These are phyloP conservation scores for Hibiscus tridactylites DNA, from an alignment of 345 rosid genomes.

Conservation along the genomic window DNA sequence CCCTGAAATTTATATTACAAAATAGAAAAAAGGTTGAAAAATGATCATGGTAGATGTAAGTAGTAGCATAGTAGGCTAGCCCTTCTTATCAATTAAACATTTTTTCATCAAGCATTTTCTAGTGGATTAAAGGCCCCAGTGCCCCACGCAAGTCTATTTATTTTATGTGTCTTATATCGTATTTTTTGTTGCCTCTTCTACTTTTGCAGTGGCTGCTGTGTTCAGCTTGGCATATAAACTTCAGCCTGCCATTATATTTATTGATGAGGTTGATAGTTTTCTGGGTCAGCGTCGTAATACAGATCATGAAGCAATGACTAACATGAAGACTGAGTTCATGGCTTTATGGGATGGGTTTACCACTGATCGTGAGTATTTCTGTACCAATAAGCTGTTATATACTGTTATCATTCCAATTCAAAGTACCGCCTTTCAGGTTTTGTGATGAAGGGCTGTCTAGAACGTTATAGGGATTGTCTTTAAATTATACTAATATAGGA, in stretches of 20 bases:
- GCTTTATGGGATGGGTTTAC: conserved; percentile 99
- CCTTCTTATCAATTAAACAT: not conserved
- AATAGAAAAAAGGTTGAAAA: not conserved
- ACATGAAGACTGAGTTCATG: conserved; percentile 98
- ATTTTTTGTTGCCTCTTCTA: conserved; percentile 6
- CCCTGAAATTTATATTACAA: not conserved
- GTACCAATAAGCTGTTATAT: not conserved
- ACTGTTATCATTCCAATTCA: not conserved
- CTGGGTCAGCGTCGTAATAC: conserved; percentile 84
- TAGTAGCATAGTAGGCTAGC: not conserved
- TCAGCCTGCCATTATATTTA: conserved; percentile 92
- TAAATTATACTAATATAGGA: not conserved
- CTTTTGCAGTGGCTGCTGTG: conserved; percentile 79
- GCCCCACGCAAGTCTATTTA: not conserved
- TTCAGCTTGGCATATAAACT: conserved; percentile 92
- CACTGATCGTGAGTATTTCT: conserved; percentile 74
- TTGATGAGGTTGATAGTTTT: conserved; percentile 97
- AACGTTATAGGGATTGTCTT: not conserved
- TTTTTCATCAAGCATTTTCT: not conserved
- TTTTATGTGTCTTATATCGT: not conserved
- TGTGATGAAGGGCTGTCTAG: not conserved
- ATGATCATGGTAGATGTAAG: not conserved
- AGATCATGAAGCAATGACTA: conserved; percentile 81
- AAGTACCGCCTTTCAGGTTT: not conserved
- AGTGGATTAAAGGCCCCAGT: not conserved